phyloP scores from a whole-genome alignment of 768 basidiomycete species.

The Boletus vinaceobasis region DNA sequence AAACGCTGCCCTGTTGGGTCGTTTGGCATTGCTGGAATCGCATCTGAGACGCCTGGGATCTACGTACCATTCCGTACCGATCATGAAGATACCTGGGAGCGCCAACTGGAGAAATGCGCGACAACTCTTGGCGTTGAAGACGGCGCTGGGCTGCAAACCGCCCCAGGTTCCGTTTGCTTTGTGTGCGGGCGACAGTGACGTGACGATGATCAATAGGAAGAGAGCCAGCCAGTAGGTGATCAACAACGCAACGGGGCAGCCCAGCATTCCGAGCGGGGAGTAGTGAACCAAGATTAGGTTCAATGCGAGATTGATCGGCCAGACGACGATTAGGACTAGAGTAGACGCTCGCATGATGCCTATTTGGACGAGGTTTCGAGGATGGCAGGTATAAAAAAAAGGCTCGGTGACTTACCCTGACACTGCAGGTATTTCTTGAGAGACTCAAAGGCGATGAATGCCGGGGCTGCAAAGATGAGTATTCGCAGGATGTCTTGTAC shows the following conservation, averaged over 20 bases:
- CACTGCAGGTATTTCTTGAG: conserved; percentile 80
- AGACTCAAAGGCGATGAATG: conserved; percentile 72
- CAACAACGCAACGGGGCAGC: conserved; percentile 64
- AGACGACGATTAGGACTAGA: conserved; percentile 55
- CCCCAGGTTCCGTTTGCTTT: conserved; percentile 61
- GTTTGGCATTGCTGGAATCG: neutral
- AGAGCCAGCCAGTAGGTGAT: conserved; percentile 72
- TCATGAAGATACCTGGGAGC: conserved; percentile 75
- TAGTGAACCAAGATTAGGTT: conserved; percentile 62
- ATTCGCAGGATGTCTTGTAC: conserved; percentile 66
- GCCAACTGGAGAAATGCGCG: conserved; percentile 60
- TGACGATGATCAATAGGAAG: conserved; percentile 46
- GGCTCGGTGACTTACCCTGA: conserved; percentile 47
- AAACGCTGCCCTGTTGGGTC: conserved; percentile 61
- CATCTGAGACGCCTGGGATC: neutral
- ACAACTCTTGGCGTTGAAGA: conserved; percentile 50
- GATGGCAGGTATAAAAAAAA: neutral
- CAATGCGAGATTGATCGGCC: conserved; percentile 61
- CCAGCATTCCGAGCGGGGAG: conserved; percentile 59
- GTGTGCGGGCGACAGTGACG: conserved; percentile 51
- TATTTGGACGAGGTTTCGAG: conserved; percentile 22
- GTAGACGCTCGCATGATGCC: conserved; percentile 77
- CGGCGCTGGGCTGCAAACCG: conserved; percentile 45
- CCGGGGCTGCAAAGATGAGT: conserved; percentile 62
- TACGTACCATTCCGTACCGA: conserved; percentile 73